These are phyloP conservation scores for Micractinium conductrix DNA, from an alignment of 139 green algal species.

Conservation along the genomic window DNA sequence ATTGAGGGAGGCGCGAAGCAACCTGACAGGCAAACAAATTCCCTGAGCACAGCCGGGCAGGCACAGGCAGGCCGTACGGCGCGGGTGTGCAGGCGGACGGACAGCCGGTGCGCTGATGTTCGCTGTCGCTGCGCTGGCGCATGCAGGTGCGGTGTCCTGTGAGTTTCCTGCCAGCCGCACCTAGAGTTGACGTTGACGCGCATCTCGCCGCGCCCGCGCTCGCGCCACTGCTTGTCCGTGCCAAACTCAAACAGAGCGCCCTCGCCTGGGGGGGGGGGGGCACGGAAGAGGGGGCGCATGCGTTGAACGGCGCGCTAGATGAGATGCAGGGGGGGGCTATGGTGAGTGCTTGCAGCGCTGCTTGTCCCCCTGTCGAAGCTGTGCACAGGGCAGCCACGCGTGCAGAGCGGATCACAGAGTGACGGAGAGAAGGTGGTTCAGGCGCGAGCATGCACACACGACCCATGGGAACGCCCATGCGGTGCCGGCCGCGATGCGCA, in stretches of 20 bases:
- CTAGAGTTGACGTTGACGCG: conserved; percentile 68
- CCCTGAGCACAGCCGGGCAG: not conserved
- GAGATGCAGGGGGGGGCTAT: too few species aligned
- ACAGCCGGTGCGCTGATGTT: not conserved
- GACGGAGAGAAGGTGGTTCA: too few species aligned
- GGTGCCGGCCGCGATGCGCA: not conserved
- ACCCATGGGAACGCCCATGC: too few species aligned
- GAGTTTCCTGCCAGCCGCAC: not conserved
- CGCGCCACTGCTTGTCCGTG: conserved; percentile 73
- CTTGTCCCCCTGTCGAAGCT: too few species aligned
- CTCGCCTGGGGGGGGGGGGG: conserved; percentile 55
- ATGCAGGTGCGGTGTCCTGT: too few species aligned
- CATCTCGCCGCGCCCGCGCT: conserved; percentile 89
- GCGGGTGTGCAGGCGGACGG: not conserved
- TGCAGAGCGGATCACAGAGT: too few species aligned
- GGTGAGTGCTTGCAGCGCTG: too few species aligned
- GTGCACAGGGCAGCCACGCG: not conserved
- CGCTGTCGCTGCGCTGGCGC: not conserved
- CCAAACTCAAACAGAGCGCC: conserved; percentile 88
- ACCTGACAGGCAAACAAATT: not conserved
- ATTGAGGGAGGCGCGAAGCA: not conserved
- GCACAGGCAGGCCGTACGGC: not conserved
- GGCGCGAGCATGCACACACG: not conserved
- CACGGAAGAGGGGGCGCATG: not conserved
- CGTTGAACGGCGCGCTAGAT: too few species aligned